These are phyloP conservation scores for Hibiscus tridactylites DNA, from an alignment of 345 rosid genomes.

Conservation along the genomic window DNA sequence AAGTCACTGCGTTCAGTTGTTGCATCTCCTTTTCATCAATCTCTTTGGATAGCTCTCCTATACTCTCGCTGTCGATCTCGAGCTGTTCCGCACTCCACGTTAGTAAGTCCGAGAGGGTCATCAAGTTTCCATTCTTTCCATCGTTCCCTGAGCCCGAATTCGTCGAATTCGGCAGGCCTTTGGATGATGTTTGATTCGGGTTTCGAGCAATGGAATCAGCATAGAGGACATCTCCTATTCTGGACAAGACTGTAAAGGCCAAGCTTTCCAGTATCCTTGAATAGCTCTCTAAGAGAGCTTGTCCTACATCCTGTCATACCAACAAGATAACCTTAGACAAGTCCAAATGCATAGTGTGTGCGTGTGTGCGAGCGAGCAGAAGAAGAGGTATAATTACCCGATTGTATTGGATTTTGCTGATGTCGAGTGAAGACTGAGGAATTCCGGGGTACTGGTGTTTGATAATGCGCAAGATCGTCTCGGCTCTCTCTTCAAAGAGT, in stretches of 20 bases:
- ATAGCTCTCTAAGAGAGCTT: slow-evolving; percentile 85
- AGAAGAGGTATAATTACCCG: slow-evolving; percentile 28
- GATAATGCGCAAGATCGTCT: slow-evolving; percentile 66
- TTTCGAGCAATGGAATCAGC: slow-evolving; percentile 48
- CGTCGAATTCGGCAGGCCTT: background rate
- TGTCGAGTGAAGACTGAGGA: slow-evolving; percentile 82
- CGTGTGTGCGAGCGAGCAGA: background rate
- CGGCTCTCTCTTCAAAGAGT: slow-evolving; percentile 85
- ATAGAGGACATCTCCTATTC: slow-evolving; percentile 74
- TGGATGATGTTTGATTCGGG: slow-evolving; percentile 28
- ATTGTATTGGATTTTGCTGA: slow-evolving; percentile 79
- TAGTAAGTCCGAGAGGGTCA: slow-evolving; percentile 57
- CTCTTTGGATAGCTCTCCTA: slow-evolving; percentile 29
- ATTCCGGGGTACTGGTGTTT: slow-evolving; percentile 79
- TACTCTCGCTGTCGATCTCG: slow-evolving; percentile 8
- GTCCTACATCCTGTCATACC: slow-evolving; percentile 67
- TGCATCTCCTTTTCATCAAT: slow-evolving; percentile 23
- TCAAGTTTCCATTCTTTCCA: slow-evolving; percentile 12
- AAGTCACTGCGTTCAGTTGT: slow-evolving; percentile 22
- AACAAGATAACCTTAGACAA: background rate
- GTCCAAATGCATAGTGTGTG: background rate
- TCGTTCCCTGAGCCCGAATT: background rate
- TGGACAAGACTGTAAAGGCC: slow-evolving; percentile 69
- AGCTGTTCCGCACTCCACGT: slow-evolving; percentile 47
- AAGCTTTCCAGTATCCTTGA: slow-evolving; percentile 89